Percentiles rank a stretch among this genome's conserved stretches.
Conservation (phyloP, 768 basidiomycete genomes). For the Kwoniella sp. region DNA sequence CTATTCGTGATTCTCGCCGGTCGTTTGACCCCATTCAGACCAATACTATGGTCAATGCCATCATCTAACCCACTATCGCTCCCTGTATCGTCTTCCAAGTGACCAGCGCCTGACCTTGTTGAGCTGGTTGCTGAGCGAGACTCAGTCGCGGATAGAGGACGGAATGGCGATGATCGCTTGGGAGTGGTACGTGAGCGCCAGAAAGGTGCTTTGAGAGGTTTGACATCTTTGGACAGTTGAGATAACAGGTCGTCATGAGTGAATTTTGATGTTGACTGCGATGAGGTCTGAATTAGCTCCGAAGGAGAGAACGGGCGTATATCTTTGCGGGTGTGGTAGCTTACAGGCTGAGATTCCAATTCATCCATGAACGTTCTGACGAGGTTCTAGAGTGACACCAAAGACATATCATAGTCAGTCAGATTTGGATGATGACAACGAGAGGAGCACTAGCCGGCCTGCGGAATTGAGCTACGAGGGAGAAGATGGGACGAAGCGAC, state of each 20-base stretch:
- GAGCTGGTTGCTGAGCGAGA: neutral
- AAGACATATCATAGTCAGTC: neutral
- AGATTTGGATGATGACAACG: no score
- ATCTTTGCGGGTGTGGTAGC: neutral
- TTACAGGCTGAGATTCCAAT: conserved; percentile 14
- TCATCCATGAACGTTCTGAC: conserved; percentile 27
- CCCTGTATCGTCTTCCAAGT: neutral
- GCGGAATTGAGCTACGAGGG: no score
- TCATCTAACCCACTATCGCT: neutral
- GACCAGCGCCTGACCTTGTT: neutral
- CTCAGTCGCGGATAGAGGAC: neutral
- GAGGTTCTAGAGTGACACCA: conserved; percentile 14
- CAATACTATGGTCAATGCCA: neutral
- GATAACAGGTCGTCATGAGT: conserved; percentile 17
- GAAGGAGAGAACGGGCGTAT: no score
- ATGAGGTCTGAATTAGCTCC: neutral
- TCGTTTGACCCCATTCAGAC: neutral
- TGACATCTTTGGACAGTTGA: conserved; percentile 18
- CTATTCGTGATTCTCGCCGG: conserved; percentile 1
- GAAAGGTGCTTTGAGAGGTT: conserved; percentile 23
- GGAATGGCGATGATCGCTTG: conserved; percentile 22
- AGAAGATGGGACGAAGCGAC: neutral
- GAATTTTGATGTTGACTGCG: conserved; percentile 12
- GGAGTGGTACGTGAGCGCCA: conserved; percentile 20
- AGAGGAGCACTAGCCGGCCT: no score